These are phyloP conservation scores for Amaranthus hypochondriacus DNA, from an alignment of 148 eudicot species.

Conservation along the genomic window DNA sequence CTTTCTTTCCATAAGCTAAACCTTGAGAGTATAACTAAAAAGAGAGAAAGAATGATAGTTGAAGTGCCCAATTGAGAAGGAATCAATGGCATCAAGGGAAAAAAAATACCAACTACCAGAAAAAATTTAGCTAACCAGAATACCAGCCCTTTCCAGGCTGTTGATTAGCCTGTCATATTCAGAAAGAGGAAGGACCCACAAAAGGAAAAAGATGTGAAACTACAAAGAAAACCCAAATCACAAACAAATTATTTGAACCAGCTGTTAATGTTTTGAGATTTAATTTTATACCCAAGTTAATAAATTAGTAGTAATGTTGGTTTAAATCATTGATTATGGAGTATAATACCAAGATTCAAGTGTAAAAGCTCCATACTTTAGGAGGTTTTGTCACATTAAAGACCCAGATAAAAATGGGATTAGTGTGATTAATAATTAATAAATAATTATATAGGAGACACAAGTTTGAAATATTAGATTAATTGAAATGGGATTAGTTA, in stretches of 20 bases:
- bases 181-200: slow-evolving; percentile 40
- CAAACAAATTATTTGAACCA: slow-evolving; percentile 9
- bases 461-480: no score
- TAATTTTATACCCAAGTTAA: slow-evolving; percentile 14
- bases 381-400: no score
- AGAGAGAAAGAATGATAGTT: slow-evolving; percentile 5
- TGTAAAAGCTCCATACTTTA: no score
- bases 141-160: slow-evolving; percentile 87
- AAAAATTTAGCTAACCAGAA: slow-evolving; percentile 33
- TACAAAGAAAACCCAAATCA: slow-evolving; percentile 10
- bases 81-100: slow-evolving; percentile 30
- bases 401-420: background rate
- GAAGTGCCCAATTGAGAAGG: slow-evolving; percentile 27
- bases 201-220: slow-evolving; percentile 25
- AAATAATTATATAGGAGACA: background rate
- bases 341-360: no score
- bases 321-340: no score
- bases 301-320: background rate
- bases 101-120: slow-evolving; percentile 26
- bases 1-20: slow-evolving; percentile 15
- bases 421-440: background rate
- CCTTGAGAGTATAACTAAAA: background rate
- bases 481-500: background rate
- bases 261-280: slow-evolving; percentile 20
- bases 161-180: slow-evolving; percentile 62